Percentiles rank a stretch among this genome's conserved stretches.
phyloP scores from a whole-genome alignment of 2,329 filamentous ascomycete genomes.

The Dactylellina cionopaga region DNA sequence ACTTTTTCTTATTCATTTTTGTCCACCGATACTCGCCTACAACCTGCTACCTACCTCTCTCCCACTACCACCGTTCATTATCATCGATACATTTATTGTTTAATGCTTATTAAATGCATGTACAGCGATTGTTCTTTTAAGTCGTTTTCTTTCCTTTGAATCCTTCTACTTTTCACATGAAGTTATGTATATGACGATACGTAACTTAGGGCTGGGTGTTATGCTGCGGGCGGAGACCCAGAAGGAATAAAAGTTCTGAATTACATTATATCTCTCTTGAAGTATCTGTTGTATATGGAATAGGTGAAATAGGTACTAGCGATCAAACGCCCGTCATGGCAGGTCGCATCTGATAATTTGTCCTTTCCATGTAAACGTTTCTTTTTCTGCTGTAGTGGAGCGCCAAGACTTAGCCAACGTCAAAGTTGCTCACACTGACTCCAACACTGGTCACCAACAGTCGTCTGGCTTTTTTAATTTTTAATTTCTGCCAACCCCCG shows the following conservation, averaged over 20 bases:
- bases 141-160: neutral
- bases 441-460: neutral
- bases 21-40: neutral
- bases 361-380: neutral
- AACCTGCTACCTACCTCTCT: neutral
- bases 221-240: too few relatives aligned
- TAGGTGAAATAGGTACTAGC: neutral
- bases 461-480: too few relatives aligned
- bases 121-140: neutral
- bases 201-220: too few relatives aligned
- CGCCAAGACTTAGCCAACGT: conserved; percentile 17
- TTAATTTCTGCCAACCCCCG: too few relatives aligned
- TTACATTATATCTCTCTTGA: neutral
- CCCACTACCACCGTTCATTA: neutral
- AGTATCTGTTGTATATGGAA: too few relatives aligned
- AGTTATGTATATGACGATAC: too few relatives aligned
- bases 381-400: neutral
- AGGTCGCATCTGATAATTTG: neutral
- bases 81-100: neutral
- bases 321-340: neutral
- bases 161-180: neutral
- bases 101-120: conserved; percentile 12
- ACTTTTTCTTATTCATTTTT: neutral
- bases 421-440: conserved; percentile 35
- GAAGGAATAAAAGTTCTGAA: conserved; percentile 5